phyloP scores from a whole-genome alignment of 1,139 yeast species.

The Geotrichum phurueaensis region DNA sequence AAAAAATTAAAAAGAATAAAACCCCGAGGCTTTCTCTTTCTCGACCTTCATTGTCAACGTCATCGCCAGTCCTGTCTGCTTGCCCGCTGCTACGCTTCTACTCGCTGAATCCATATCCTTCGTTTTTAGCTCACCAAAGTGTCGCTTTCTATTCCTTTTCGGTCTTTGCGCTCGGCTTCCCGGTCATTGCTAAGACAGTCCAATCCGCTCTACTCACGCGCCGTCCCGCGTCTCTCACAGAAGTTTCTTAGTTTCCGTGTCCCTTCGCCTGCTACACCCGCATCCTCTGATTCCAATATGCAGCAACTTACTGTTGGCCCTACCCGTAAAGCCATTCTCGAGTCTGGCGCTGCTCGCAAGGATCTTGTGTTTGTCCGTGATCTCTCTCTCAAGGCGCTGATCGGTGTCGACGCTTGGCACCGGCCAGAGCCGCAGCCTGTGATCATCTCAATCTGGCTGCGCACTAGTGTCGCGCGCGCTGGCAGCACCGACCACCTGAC shows the following conservation, averaged over 20 bases:
- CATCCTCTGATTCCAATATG: neutral
- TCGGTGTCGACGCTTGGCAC: constrained; percentile 76
- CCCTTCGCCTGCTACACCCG: neutral
- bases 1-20: neutral
- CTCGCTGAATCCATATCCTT: neutral
- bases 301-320: neutral
- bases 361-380: constrained; percentile 57
- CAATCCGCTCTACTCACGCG: neutral
- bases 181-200: neutral
- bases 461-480: constrained; percentile 66
- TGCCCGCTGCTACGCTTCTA: neutral
- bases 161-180: neutral
- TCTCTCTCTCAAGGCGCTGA: constrained; percentile 55
- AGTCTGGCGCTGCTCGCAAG: constrained; percentile 6
- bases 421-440: constrained; percentile 67
- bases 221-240: neutral
- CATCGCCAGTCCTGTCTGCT: neutral
- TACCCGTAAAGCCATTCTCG: constrained; percentile 1
- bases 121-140: neutral
- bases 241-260: neutral
- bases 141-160: neutral
- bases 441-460: constrained; percentile 50
- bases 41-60: too few species aligned
- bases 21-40: neutral
- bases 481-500: constrained; percentile 70